Evolutionary conservation across 2,329 filamentous ascomycete species (phyloP), one percentile per base, ranked within the genome.

Genomic region (Parafenestella ontariensis): DNA sequence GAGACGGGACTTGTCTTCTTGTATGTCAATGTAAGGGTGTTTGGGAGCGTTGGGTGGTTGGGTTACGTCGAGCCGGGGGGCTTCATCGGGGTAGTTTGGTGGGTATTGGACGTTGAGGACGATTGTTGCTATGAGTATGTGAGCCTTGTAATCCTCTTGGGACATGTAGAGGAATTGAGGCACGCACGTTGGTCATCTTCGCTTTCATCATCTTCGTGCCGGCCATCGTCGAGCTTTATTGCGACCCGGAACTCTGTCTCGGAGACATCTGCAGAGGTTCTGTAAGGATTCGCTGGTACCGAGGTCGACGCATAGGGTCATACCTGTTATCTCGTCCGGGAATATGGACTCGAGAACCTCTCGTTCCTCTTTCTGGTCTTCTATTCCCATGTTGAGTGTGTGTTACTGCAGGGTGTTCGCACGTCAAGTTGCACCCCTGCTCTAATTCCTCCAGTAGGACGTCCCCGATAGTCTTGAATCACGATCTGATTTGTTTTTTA

Each of bases 291-390:
- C n/a, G 15, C 23, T 29, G 11, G 15, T 9, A 24, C 20, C 8
- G 17, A 8, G 3, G 20, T 23, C 5, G 40, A 11, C 34, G 10
- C 36, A 1, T 45, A 31, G n/a, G 6, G 10, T 18, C 36, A 34
- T 71, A 94, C 92, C 90, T 84, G 89, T 94, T 66, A 99, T 96
- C 80, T 99, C 95, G 56, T 99, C 94, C 1, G 95, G 92, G 67
- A 98, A 99, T 72, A 99, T 99, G 57, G 94, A 97, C 73, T 96
- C 92, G 74, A 99, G 91, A 68, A 99, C 94, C 78, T 99, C 95
- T 58, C 93, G 89, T 84, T 99, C 95, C 80, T 99, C 95, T 63
- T 88, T 80, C 77, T 99, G 95, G 57, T 99, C 95, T 82, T 98
- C 94, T 54, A 75, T 65, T 23, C 81, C 81, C 81, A 83, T 83